Evolutionary conservation across 2,329 filamentous ascomycete species (phyloP), one percentile per base, ranked within the genome.

Genomic region (Aureobasidium leucospermi): DNA sequence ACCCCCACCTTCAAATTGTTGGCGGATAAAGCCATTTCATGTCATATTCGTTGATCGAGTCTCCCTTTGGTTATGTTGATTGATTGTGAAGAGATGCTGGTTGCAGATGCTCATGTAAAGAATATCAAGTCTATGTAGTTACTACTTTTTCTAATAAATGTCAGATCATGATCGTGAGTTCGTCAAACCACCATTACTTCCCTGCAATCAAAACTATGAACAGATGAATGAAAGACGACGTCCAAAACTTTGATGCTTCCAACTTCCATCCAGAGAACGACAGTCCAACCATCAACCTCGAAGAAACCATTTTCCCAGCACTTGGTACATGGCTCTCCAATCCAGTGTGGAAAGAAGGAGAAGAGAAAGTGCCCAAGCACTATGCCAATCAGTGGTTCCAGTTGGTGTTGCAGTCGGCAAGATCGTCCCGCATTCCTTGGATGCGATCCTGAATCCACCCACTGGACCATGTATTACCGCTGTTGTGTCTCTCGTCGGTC

Each of bases 371-470:
- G 52, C 6, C 6, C 23, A 29, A 29, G 31, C 32, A 29, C 9
- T 15, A 29, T 29, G 7, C 23, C 3, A 23, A 39, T 63, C 48
- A 65, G 6, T 62, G 62, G 11, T 59, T 41, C 65, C 67, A 69
- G 38, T 55, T 63, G 46, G 67, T 58, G 31, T 62, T 43, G 59
- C 69, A 71, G 8, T 58, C 56, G 42, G 66, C 63, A 39, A 65
- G 47, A 4, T 62, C 46, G 29, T 66, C 62, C 58, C 63, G 64
- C 59, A 68, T 67, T 16, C 60, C 51, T 29, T 63, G 61, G 5
- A 69, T 60, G 4, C 69, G 61, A 16, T 68, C 61, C 19, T 65
- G 62, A 9, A 68, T 62, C 70, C 70, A 73, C 3, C 70, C 70
- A 52, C 66, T 67, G 13, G 59, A 66, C 69, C 70, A 71, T 42